Conservation (phyloP, 441 rosid genomes). For the Populus tomentosa region DNA sequence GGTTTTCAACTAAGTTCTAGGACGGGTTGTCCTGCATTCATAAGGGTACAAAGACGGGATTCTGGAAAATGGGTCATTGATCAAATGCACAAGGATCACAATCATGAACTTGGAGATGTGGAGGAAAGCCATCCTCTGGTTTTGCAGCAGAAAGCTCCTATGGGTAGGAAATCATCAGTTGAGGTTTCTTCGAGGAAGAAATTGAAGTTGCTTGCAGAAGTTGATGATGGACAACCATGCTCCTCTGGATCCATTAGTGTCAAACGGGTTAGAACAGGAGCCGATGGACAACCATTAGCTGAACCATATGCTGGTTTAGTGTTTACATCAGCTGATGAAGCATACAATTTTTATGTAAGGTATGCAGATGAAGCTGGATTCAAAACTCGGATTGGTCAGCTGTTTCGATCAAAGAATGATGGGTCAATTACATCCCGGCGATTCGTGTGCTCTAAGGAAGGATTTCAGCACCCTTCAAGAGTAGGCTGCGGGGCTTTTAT, state of each 20-base stretch:
- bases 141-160: slow-evolving; percentile 28
- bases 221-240: slow-evolving; percentile 34
- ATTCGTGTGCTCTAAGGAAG: slow-evolving; percentile 94
- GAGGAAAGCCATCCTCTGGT: slow-evolving; percentile 31
- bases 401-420: slow-evolving; percentile 78
- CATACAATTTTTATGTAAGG: slow-evolving; percentile 57
- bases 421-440: slow-evolving; percentile 80
- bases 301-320: slow-evolving; percentile 63
- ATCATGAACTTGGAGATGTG: slow-evolving; percentile 58
- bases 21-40: slow-evolving; percentile 75
- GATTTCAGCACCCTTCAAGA: slow-evolving; percentile 90
- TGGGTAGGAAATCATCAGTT: slow-evolving; percentile 32
- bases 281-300: slow-evolving; percentile 26
- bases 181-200: slow-evolving; percentile 42
- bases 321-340: slow-evolving; percentile 69
- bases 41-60: slow-evolving; percentile 60
- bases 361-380: slow-evolving; percentile 70
- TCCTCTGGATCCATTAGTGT: slow-evolving; percentile 51
- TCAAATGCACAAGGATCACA: slow-evolving; percentile 76
- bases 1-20: slow-evolving; percentile 83
- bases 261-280: slow-evolving; percentile 49
- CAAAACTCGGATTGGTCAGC: slow-evolving; percentile 73
- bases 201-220: slow-evolving; percentile 40
- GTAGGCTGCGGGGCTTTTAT: slow-evolving; percentile 90
- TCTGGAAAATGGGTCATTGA: slow-evolving; percentile 85